Evolutionary conservation across 2,329 filamentous ascomycete genomes (phyloP).

Genomic region (Tolypocladium endophyticum): DNA sequence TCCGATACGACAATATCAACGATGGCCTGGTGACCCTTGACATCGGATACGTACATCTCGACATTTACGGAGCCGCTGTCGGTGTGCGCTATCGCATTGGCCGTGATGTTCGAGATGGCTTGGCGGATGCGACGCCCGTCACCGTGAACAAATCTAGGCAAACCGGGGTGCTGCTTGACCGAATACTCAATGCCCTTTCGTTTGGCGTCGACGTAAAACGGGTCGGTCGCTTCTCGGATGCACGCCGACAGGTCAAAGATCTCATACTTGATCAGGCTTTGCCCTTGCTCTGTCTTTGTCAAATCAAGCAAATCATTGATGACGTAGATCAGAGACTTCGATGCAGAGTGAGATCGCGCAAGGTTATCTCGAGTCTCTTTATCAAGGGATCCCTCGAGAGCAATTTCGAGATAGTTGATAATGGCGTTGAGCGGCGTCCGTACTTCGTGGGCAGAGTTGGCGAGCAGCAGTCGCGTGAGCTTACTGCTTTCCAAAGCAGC

Average conservation of each 20-base stretch:
- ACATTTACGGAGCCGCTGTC: constrained; percentile 55
- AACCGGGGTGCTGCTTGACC: constrained; percentile 53
- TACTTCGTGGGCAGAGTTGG: constrained; percentile 87
- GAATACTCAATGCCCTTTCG: constrained; percentile 66
- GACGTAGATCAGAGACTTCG: constrained; percentile 85
- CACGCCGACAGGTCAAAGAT: constrained; percentile 62
- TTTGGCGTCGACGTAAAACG: constrained; percentile 63
- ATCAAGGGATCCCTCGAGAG: constrained; percentile 70
- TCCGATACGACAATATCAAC: constrained; percentile 70
- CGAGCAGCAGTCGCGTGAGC: constrained; percentile 65
- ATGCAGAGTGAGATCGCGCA: constrained; percentile 76
- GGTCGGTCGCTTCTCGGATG: constrained; percentile 65
- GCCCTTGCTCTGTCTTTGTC: constrained; percentile 79
- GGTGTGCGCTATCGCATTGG: constrained; percentile 79
- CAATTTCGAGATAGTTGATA: constrained; percentile 90
- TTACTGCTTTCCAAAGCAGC: constrained; percentile 72
- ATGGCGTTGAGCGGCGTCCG: constrained; percentile 86
- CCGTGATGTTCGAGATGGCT: constrained; percentile 70
- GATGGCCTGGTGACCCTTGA: constrained; percentile 42
- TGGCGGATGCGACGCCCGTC: constrained; percentile 75
- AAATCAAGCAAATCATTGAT: constrained; percentile 87
- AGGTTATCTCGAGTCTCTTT: constrained; percentile 77
- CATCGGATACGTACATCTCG: constrained; percentile 53
- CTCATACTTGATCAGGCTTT: constrained; percentile 69
- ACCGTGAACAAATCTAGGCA: constrained; percentile 64